Conservation (phyloP, 352 stramenopile genomes). For the Phytophthora colocasiae region DNA sequence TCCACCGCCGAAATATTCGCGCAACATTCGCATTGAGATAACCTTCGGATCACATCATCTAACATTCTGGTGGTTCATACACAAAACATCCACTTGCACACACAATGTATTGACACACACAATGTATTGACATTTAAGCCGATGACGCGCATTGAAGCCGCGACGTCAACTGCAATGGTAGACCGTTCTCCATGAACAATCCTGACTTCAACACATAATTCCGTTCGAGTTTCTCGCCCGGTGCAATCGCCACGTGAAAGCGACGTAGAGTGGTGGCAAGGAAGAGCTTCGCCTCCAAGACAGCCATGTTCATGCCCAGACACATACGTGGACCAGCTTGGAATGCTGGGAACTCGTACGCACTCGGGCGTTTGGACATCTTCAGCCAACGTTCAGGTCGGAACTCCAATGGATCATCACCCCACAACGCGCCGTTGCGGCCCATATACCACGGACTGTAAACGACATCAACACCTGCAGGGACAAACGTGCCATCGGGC, state of each 20-base stretch:
- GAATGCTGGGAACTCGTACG: slow-evolving; percentile 80
- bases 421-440: slow-evolving; percentile 59
- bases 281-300: slow-evolving; percentile 74
- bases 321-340: slow-evolving; percentile 73
- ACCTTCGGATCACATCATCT: neutral
- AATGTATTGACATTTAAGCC: slow-evolving; percentile 8
- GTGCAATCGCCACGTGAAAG: slow-evolving; percentile 54
- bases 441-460: slow-evolving; percentile 87
- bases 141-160: slow-evolving; percentile 10
- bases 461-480: slow-evolving; percentile 62
- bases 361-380: slow-evolving; percentile 57
- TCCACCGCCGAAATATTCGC: neutral
- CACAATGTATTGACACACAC: neutral
- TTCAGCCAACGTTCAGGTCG: slow-evolving; percentile 78
- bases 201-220: slow-evolving; percentile 63
- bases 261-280: slow-evolving; percentile 52
- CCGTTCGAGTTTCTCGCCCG: slow-evolving; percentile 47
- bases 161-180: slow-evolving; percentile 54
- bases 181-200: slow-evolving; percentile 57
- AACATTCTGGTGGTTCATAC: neutral
- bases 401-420: slow-evolving; percentile 55
- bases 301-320: slow-evolving; percentile 75
- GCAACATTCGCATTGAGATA: too few relatives aligned
- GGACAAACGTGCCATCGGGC: slow-evolving; percentile 77
- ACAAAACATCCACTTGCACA: neutral